Conservation (phyloP, 1,284 basidiomycete species). For the Leccinum huronense region DNA sequence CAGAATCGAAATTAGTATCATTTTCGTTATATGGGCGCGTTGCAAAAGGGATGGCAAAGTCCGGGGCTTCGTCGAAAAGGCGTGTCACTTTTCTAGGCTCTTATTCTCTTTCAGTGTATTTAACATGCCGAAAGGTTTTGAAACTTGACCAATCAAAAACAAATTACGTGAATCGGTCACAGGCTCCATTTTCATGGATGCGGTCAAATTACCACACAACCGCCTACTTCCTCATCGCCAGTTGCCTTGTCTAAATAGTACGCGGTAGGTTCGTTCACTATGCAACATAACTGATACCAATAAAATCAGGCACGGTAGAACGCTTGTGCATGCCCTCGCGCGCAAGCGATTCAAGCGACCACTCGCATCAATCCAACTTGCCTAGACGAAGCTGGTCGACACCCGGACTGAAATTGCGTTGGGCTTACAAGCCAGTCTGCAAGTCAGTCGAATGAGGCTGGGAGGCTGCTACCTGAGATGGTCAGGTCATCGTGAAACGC, state of each 20-base stretch:
- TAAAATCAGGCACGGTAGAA: constrained; percentile 63
- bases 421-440: constrained; percentile 77
- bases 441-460: constrained; percentile 87
- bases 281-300: background rate
- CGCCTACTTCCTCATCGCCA: constrained; percentile 75
- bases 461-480: constrained; percentile 85
- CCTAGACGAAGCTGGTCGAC: constrained; percentile 96
- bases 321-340: constrained; percentile 86
- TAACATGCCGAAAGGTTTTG: constrained; percentile 63
- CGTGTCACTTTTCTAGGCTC: background rate
- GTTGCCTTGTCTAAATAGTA: constrained; percentile 90
- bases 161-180: constrained; percentile 92
- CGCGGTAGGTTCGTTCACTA: constrained; percentile 47
- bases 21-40: constrained; percentile 92
- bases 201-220: constrained; percentile 68
- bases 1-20: constrained; percentile 49
- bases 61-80: constrained; percentile 93
- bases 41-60: constrained; percentile 93
- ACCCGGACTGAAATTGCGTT: constrained; percentile 84
- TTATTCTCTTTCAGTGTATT: background rate
- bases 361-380: constrained; percentile 90
- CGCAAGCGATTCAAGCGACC: constrained; percentile 88
- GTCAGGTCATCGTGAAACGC: constrained; percentile 86
- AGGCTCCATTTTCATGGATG: constrained; percentile 92
- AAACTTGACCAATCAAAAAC: constrained; percentile 87